A percentile compares a stretch with the other conserved stretches of the same genome.
Conservation (phyloP, 108 stramenopile species). For the Nannochloropsis gaditana region DNA sequence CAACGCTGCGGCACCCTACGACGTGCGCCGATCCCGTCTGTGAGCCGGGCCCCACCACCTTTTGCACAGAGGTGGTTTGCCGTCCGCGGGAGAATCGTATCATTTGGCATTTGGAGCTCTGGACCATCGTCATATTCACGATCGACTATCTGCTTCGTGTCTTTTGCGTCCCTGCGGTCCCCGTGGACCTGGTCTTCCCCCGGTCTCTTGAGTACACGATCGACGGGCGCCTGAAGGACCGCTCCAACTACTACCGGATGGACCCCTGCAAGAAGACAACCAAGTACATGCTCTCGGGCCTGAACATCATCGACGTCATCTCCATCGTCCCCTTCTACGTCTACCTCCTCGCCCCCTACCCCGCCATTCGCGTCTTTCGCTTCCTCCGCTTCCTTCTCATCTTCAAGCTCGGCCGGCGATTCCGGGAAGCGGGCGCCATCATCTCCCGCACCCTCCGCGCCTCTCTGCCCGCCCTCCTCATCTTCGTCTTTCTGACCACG, state of each 20-base stretch:
- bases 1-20: neutral
- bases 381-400: constrained; percentile 16
- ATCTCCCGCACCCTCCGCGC: neutral
- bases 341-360: neutral
- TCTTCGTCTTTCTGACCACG: constrained; percentile 21
- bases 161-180: constrained; percentile 2
- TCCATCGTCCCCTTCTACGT: constrained; percentile 24
- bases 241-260: neutral
- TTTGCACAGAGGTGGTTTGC: neutral
- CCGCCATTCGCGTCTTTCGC: neutral
- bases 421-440: neutral
- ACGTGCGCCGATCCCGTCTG: neutral
- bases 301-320: constrained; percentile 20
- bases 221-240: constrained; percentile 8
- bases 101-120: neutral
- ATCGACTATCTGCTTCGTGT: constrained; percentile 21
- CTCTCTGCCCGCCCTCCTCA: neutral
- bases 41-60: neutral
- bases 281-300: neutral
- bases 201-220: constrained; percentile 2
- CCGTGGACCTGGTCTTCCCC: neutral
- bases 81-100: neutral
- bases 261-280: neutral
- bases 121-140: neutral
- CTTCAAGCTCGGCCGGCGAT: constrained; percentile 2